phyloP scores from a whole-genome alignment of 2,329 filamentous ascomycete genomes.

The Periconia digitata region DNA sequence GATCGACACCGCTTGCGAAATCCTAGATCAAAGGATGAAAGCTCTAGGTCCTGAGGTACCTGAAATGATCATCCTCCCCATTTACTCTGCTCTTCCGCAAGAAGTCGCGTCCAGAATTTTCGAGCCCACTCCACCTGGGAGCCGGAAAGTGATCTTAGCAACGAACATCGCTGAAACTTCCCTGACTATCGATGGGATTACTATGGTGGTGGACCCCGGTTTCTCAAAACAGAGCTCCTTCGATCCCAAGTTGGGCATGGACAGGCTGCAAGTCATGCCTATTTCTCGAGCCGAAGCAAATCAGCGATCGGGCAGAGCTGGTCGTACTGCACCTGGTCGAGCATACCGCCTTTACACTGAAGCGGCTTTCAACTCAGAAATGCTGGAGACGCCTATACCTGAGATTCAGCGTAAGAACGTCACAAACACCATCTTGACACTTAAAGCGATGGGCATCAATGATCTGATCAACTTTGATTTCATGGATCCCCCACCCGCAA shows the following conservation, averaged over 20 bases:
- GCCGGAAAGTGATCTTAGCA: slow-evolving; percentile 92
- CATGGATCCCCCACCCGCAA: slow-evolving; percentile 96
- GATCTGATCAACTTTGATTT: slow-evolving; percentile 97
- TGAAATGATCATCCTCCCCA: slow-evolving; percentile 87
- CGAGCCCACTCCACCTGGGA: slow-evolving; percentile 83
- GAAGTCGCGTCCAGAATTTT: slow-evolving; percentile 96
- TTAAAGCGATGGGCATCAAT: slow-evolving; percentile 99
- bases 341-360: slow-evolving; percentile 90
- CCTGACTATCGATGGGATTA: slow-evolving; percentile 93
- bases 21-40: slow-evolving; percentile 94
- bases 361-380: slow-evolving; percentile 91
- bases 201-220: slow-evolving; percentile 47
- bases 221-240: slow-evolving; percentile 99
- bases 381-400: slow-evolving; percentile 77
- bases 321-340: slow-evolving; percentile 92
- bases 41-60: slow-evolving; percentile 87
- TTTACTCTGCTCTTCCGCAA: slow-evolving; percentile 91
- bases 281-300: slow-evolving; percentile 97
- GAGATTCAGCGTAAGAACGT: slow-evolving; percentile 96
- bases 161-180: slow-evolving; percentile 98
- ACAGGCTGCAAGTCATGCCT: slow-evolving; percentile 90
- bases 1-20: slow-evolving; percentile 93
- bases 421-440: slow-evolving; percentile 89
- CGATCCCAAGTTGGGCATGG: slow-evolving; percentile 96
- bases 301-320: slow-evolving; percentile 88